Conservation (phyloP, 176 grass and related monocot genomes). For the Oryza meridionalis region DNA sequence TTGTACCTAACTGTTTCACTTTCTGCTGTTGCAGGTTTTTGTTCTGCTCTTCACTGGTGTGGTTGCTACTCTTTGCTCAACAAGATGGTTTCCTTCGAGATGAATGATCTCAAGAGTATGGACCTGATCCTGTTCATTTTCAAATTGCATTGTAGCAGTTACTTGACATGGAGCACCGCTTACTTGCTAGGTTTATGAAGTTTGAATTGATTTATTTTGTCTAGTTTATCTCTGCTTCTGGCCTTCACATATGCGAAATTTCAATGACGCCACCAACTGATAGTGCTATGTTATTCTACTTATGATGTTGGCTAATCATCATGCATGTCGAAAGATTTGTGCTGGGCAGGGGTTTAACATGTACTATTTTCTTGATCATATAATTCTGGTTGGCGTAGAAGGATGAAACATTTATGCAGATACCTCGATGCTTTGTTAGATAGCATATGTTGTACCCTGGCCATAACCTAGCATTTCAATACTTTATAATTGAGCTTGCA, state of each 20-base stretch:
- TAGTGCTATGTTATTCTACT: background rate
- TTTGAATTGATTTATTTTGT: background rate
- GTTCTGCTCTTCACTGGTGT: slow-evolving; percentile 12
- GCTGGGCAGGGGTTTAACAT: too few species aligned
- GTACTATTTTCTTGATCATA: too few species aligned
- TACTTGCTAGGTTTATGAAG: background rate
- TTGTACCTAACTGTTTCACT: background rate
- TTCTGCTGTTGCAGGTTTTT: slow-evolving; percentile 26
- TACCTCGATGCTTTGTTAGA: background rate
- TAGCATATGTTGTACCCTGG: background rate
- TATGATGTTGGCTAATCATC: too few species aligned
- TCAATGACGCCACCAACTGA: background rate
- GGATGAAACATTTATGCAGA: background rate
- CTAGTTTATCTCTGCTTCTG: background rate
- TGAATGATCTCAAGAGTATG: slow-evolving; percentile 97
- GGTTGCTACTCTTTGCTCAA: background rate
- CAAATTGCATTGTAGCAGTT: background rate
- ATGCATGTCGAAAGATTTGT: background rate
- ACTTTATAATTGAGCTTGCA: background rate
- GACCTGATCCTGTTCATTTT: background rate
- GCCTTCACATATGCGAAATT: background rate
- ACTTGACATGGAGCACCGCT: background rate
- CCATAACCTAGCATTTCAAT: slow-evolving; percentile 5
- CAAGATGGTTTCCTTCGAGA: slow-evolving; percentile 96
- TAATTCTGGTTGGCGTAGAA: background rate